Conservation (phyloP, 495 filamentous ascomycete species). For the Neurospora sublineolata region DNA sequence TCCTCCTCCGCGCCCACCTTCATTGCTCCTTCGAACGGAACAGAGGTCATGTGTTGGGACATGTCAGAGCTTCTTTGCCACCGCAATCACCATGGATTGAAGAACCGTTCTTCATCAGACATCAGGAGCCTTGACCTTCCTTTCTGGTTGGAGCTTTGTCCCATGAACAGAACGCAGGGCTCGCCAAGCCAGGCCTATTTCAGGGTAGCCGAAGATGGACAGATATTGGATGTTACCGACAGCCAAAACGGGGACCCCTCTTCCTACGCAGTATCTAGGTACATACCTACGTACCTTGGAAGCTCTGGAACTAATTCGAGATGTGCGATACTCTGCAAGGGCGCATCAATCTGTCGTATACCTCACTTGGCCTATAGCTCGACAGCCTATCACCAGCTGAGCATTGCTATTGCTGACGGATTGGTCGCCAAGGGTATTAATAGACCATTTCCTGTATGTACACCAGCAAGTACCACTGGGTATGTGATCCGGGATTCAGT, state of each 20-base stretch:
- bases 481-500: background rate
- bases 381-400: background rate
- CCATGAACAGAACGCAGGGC: background rate
- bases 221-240: slow-evolving; percentile 10
- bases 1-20: background rate
- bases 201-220: slow-evolving; percentile 15
- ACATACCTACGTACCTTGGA: background rate
- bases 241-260: background rate
- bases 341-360: background rate
- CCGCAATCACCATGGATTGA: background rate
- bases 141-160: background rate
- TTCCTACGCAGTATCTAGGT: background rate
- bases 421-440: background rate
- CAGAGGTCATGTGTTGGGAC: background rate
- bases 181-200: slow-evolving; percentile 13
- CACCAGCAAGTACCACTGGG: background rate
- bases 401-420: background rate
- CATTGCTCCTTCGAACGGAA: background rate
- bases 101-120: background rate
- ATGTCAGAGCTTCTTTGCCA: background rate
- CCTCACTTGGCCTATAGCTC: background rate
- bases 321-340: background rate
- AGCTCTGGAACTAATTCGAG: background rate
- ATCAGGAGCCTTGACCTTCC: background rate
- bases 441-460: background rate